Evolutionary conservation across 257 asterid genomes (phyloP).

Genomic region (Schizonepeta tenuifolia): DNA sequence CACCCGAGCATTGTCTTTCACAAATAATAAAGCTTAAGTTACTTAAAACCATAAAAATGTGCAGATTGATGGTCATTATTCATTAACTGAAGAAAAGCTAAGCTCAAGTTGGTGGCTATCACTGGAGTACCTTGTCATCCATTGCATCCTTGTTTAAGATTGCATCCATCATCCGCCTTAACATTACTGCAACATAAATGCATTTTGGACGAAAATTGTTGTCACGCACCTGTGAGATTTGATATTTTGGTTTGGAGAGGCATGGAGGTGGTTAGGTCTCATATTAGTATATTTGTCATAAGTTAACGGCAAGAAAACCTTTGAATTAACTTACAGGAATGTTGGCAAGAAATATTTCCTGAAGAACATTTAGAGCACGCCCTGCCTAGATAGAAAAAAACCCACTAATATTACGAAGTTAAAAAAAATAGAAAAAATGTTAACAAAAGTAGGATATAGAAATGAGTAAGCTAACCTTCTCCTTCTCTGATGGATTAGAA

Average conservation of each 20-base stretch:
- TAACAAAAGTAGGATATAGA: constrained; percentile 11
- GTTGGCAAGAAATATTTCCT: constrained; percentile 73
- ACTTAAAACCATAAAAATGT: constrained; percentile 2
- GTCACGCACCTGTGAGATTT: constrained; percentile 54
- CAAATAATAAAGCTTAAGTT: constrained; percentile 9
- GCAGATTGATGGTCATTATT: not conserved
- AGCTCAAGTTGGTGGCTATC: constrained; percentile 8
- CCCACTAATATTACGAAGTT: constrained; percentile 3
- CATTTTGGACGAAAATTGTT: constrained; percentile 88
- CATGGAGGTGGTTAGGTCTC: constrained; percentile 14
- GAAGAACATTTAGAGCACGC: constrained; percentile 66
- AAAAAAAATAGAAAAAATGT: constrained; percentile 15
- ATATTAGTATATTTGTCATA: constrained; percentile 23
- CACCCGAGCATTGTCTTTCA: not conserved
- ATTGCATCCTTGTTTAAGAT: constrained; percentile 90
- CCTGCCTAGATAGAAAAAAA: constrained; percentile 59
- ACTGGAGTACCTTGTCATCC: constrained; percentile 83
- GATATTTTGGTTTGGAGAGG: not conserved
- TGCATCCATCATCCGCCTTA: constrained; percentile 98
- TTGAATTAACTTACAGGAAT: constrained; percentile 63
- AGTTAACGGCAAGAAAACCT: constrained; percentile 21
- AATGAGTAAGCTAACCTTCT: constrained; percentile 46
- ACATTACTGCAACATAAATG: constrained; percentile 91
- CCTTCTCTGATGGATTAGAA: constrained; percentile 46
- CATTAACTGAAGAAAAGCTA: not conserved